phyloP scores from a whole-genome alignment of 345 rosid genomes.

The Fremontodendron californicum region DNA sequence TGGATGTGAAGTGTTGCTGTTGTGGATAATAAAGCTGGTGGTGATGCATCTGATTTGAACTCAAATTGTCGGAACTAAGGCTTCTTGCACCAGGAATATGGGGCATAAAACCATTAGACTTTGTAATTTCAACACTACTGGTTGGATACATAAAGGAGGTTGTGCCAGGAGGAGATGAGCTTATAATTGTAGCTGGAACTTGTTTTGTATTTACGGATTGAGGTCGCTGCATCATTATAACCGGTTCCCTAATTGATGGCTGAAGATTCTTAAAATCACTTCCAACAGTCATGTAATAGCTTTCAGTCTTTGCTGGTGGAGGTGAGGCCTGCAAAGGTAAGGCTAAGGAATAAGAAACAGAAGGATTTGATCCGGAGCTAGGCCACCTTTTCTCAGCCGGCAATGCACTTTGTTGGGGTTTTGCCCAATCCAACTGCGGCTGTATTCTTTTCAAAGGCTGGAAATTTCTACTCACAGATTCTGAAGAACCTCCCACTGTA shows the following conservation, averaged over 20 bases:
- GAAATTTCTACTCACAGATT: conserved; percentile 35
- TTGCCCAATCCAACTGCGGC: conserved; percentile 58
- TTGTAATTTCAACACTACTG: conserved; percentile 43
- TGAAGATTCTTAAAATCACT: conserved; percentile 51
- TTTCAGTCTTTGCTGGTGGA: conserved; percentile 47
- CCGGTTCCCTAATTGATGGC: conserved; percentile 53
- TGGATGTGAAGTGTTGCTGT: conserved; percentile 44
- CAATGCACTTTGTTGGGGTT: conserved; percentile 47
- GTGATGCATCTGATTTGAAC: conserved; percentile 48
- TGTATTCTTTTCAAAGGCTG: conserved; percentile 56
- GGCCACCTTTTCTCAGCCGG: conserved; percentile 58
- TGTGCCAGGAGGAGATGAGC: conserved; percentile 49
- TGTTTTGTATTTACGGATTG: conserved; percentile 54
- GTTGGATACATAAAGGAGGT: conserved; percentile 54
- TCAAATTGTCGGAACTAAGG: conserved; percentile 35
- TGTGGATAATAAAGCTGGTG: conserved; percentile 62
- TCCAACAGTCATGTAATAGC: conserved; percentile 43
- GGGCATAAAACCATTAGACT: conserved; percentile 50
- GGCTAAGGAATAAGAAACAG: conserved; percentile 46
- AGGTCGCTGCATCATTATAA: conserved; percentile 63
- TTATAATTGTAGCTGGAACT: conserved; percentile 41
- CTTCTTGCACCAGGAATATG: conserved; percentile 45
- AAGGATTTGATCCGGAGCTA: conserved; percentile 37
- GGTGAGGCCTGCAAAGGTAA: conserved; percentile 53
- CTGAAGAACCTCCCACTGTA: conserved; percentile 29